These are phyloP conservation scores for Leishmania aethiopica DNA, from an alignment of 208 protist genomes.

Conservation along the genomic window DNA sequence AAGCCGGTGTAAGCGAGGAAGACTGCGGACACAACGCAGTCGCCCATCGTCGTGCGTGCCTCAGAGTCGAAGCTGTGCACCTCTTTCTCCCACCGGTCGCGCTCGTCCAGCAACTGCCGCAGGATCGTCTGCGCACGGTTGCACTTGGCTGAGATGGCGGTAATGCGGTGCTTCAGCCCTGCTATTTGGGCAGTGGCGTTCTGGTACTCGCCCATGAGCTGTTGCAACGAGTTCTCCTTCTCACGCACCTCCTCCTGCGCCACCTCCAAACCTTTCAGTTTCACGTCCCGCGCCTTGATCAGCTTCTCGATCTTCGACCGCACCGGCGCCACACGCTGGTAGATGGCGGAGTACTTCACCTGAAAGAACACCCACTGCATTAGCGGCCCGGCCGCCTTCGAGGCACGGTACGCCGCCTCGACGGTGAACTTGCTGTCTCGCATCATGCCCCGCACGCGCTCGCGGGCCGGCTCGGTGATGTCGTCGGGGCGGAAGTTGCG, in stretches of 20 bases:
- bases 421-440: slow-evolving; percentile 93
- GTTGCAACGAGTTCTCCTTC: slow-evolving; percentile 87
- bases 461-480: slow-evolving; percentile 64
- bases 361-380: slow-evolving; percentile 97
- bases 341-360: slow-evolving; percentile 94
- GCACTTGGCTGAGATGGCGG: slow-evolving; percentile 87
- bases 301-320: slow-evolving; percentile 92
- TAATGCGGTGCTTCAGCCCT: slow-evolving; percentile 90
- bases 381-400: slow-evolving; percentile 96
- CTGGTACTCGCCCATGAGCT: slow-evolving; percentile 96
- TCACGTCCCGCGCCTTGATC: slow-evolving; percentile 67
- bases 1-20: slow-evolving; percentile 98
- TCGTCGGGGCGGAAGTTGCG: slow-evolving; percentile 95
- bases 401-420: slow-evolving; percentile 95
- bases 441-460: slow-evolving; percentile 83
- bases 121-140: slow-evolving; percentile 93
- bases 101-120: slow-evolving; percentile 92
- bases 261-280: slow-evolving; percentile 53
- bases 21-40: slow-evolving; percentile 94
- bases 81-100: slow-evolving; percentile 94
- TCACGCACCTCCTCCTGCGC: slow-evolving; percentile 81
- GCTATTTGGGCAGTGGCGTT: slow-evolving; percentile 93
- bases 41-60: slow-evolving; percentile 94
- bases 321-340: slow-evolving; percentile 93
- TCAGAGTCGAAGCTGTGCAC: slow-evolving; percentile 82